Evolutionary conservation across 768 basidiomycete species (phyloP).

Genomic region (Russula dissimulans): DNA sequence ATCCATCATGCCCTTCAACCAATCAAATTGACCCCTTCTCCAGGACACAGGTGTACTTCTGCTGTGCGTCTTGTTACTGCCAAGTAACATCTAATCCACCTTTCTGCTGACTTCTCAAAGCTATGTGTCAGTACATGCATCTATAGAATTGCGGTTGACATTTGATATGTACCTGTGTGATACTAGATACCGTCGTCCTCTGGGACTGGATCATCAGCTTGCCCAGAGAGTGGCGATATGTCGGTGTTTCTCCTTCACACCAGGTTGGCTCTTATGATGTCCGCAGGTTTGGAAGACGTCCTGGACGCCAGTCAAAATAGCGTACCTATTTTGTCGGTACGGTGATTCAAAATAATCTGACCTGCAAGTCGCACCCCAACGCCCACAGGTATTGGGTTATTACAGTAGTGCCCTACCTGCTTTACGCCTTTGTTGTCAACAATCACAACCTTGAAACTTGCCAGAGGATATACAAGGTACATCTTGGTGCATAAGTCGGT

Average conservation of each 20-base stretch:
- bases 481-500: neutral
- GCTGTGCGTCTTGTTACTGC: constrained; percentile 46
- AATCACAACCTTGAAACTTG: constrained; percentile 59
- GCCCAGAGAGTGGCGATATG: constrained; percentile 70
- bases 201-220: constrained; percentile 83
- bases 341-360: constrained; percentile 20
- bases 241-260: constrained; percentile 28
- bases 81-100: constrained; percentile 24
- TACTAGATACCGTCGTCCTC: constrained; percentile 63
- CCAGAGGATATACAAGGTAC: constrained; percentile 59
- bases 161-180: neutral
- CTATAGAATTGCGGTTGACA: neutral
- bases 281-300: constrained; percentile 69
- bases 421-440: constrained; percentile 67
- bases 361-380: neutral
- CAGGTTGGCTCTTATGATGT: constrained; percentile 2
- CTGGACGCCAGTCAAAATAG: constrained; percentile 78
- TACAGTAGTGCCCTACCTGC: constrained; percentile 64
- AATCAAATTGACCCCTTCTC: neutral
- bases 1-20: neutral
- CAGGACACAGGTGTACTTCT: constrained; percentile 71
- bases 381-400: constrained; percentile 70
- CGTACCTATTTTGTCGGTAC: constrained; percentile 78
- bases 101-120: constrained; percentile 22
- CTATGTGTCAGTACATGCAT: constrained; percentile 47